These are phyloP conservation scores for Penicillium turbatum DNA, from an alignment of 495 filamentous ascomycete genomes.

Conservation along the genomic window DNA sequence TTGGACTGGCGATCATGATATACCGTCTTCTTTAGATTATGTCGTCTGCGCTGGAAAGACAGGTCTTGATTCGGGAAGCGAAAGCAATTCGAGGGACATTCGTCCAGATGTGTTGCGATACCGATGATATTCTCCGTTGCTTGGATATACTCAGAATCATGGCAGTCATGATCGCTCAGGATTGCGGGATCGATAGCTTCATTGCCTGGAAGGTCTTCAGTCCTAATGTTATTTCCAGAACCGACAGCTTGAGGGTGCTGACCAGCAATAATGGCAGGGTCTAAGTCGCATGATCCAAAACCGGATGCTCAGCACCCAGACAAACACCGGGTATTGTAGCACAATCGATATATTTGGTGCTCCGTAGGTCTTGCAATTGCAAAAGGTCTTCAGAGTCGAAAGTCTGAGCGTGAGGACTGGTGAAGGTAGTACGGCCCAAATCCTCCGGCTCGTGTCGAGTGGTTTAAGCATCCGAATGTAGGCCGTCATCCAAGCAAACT, in stretches of 20 bases:
- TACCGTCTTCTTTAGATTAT: background rate
- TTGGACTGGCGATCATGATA: background rate
- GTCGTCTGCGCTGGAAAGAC: no score
- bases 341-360: background rate
- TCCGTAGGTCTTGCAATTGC: background rate
- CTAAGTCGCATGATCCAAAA: background rate
- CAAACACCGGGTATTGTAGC: background rate
- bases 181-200: no score
- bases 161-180: no score
- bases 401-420: background rate
- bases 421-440: background rate
- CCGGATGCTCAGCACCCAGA: background rate
- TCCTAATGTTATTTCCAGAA: no score
- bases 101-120: background rate
- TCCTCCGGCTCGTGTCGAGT: slow-evolving; percentile 1
- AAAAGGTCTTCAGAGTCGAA: slow-evolving; percentile 1
- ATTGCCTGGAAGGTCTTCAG: no score
- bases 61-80: no score
- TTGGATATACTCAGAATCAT: no score
- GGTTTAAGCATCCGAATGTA: slow-evolving; percentile 1
- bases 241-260: background rate
- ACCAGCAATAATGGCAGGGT: background rate
- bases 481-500: slow-evolving; percentile 9
- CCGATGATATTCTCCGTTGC: background rate
- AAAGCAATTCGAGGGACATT: background rate